Conservation (phyloP, 805 yeast species). For the Kregervanrija fluxuum region DNA sequence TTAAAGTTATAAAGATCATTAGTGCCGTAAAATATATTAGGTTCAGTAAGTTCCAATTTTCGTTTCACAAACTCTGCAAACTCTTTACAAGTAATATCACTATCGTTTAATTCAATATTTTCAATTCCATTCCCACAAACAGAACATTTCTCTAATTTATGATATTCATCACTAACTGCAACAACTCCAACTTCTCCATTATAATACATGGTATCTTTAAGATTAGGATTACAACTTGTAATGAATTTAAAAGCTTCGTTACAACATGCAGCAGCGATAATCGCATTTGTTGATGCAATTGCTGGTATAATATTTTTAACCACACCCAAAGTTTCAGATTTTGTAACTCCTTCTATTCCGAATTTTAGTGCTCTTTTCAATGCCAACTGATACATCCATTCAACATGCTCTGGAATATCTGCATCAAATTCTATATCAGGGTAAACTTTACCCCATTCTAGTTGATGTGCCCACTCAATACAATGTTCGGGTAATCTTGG, state of each 20-base stretch:
- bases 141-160: conserved; percentile 55
- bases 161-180: conserved; percentile 63
- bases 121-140: conserved; percentile 54
- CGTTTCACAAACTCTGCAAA: conserved; percentile 13
- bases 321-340: conserved; percentile 71
- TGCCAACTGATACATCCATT: conserved; percentile 53
- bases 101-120: conserved; percentile 8
- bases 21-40: conserved; percentile 13
- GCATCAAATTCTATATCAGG: conserved; percentile 50
- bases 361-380: conserved; percentile 52
- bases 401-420: conserved; percentile 60
- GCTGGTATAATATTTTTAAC: conserved; percentile 91
- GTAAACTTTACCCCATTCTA: conserved; percentile 59
- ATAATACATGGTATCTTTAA: conserved; percentile 79
- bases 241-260: conserved; percentile 78
- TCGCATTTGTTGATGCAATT: conserved; percentile 88
- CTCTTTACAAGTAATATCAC: conserved; percentile 6
- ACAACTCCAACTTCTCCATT: conserved; percentile 77
- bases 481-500: conserved; percentile 96
- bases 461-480: conserved; percentile 78
- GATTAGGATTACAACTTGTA: conserved; percentile 57
- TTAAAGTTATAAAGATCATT: conserved; percentile 23
- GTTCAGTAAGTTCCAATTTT: conserved; percentile 11
- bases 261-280: conserved; percentile 83
- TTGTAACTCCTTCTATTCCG: conserved; percentile 70